These are phyloP conservation scores for Fallopia convolvulus DNA, from an alignment of 148 eudicot genomes.

Conservation along the genomic window DNA sequence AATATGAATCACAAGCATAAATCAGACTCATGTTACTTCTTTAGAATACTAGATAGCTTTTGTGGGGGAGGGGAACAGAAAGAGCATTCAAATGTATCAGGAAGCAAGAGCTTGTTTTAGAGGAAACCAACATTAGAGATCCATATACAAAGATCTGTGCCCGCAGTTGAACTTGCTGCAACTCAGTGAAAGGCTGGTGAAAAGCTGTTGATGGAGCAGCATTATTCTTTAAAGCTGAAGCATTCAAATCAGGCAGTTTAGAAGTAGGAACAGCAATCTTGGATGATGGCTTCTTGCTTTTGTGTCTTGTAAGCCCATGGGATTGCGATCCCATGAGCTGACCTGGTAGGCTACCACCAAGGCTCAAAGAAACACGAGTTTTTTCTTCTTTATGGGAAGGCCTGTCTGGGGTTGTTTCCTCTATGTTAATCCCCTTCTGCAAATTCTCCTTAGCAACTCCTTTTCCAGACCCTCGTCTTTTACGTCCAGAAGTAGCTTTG, in stretches of 20 bases:
- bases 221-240: slow-evolving; percentile 35
- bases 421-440: slow-evolving; percentile 43
- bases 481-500: slow-evolving; percentile 53
- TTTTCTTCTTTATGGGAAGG: slow-evolving; percentile 26
- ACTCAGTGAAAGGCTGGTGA: slow-evolving; percentile 78
- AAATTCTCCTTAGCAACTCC: slow-evolving; percentile 40
- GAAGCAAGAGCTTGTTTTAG: background rate
- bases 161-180: slow-evolving; percentile 91
- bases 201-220: slow-evolving; percentile 26
- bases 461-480: slow-evolving; percentile 51
- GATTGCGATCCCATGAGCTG: slow-evolving; percentile 33
- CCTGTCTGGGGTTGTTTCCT: slow-evolving; percentile 27
- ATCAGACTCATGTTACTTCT: background rate
- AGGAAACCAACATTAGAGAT: slow-evolving; percentile 71
- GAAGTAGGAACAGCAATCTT: slow-evolving; percentile 31
- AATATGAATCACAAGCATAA: background rate
- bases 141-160: slow-evolving; percentile 99
- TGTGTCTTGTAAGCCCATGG: slow-evolving; percentile 20
- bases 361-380: slow-evolving; percentile 18
- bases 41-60: background rate
- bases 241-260: slow-evolving; percentile 45
- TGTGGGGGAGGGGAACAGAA: slow-evolving; percentile 9
- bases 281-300: slow-evolving; percentile 27
- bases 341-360: slow-evolving; percentile 27
- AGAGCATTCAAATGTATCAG: background rate